Percentiles rank a stretch among this genome's conserved stretches.
These are phyloP conservation scores for Rubia tinctorum DNA, from an alignment of 305 asterid genomes.

Conservation along the genomic window DNA sequence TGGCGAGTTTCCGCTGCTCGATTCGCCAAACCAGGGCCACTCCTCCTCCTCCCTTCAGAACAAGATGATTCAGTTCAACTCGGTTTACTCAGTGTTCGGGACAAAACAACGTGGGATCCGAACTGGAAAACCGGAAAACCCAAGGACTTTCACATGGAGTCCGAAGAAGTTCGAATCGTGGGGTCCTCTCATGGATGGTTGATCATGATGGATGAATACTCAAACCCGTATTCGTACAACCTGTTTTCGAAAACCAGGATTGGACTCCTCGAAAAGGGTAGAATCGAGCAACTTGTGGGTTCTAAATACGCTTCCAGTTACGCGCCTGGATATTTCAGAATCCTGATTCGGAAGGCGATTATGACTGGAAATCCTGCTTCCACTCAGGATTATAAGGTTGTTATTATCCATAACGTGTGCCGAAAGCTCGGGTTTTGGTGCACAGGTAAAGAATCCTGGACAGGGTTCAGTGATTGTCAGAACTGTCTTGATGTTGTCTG, in stretches of 20 bases:
- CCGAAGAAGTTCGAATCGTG: neutral
- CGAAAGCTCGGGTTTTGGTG: slow-evolving; percentile 23
- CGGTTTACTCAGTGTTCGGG: neutral
- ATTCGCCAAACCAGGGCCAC: slow-evolving; percentile 2
- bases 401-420: slow-evolving; percentile 15
- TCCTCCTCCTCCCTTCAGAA: neutral
- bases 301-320: slow-evolving; percentile 4
- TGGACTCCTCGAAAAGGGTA: slow-evolving; percentile 20
- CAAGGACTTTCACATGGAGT: neutral
- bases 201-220: slow-evolving; percentile 11
- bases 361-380: slow-evolving; percentile 25
- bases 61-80: neutral
- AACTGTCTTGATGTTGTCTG: slow-evolving; percentile 19
- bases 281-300: slow-evolving; percentile 10
- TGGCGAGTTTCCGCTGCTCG: neutral
- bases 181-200: slow-evolving; percentile 41
- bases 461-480: slow-evolving; percentile 11
- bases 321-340: neutral
- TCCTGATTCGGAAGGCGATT: slow-evolving; percentile 24
- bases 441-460: slow-evolving; percentile 26
- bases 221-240: slow-evolving; percentile 16
- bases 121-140: neutral
- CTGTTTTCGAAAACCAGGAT: slow-evolving; percentile 21
- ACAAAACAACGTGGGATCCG: neutral
- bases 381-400: neutral